Evolutionary conservation across 352 stramenopile species (phyloP), one percentile per base, ranked within the genome.

Genomic region (Pythium inflatum): DNA sequence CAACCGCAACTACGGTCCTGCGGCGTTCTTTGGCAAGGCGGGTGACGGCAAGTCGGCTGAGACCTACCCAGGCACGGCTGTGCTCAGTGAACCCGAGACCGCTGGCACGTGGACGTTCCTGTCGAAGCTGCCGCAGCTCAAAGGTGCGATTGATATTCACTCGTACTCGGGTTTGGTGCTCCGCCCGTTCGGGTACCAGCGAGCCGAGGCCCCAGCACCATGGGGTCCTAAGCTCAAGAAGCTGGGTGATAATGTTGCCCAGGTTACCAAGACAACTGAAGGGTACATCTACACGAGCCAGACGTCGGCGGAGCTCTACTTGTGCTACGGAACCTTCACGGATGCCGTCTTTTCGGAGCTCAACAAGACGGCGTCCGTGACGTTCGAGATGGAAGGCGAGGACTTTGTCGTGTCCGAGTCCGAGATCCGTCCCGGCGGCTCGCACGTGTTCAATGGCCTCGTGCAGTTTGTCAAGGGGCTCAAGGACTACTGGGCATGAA

Each of bases 311-410:
- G 50, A 72, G 55, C 62, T 81, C 11, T 81, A 81, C 64, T 34
- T 76, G 59, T 68, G 58, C 50, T 81, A 81, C 57, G 74, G 74
- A 11, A 74, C 71, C 18, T 81, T 81, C 68, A 70, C 57, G 30
- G 74, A 81, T 38, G 68, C 55, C 27, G 49, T 81, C 41, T 81
- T 61, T 51, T 69, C 60, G 22, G 60, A 70, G 6, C 65, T 79
- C 24, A 73, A 78, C 58, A 79, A 77, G 45, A 72, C 75, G 16
- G 69, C 68, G 36, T 70, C 63, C 5, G 55, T 81, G 13, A 81
- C 71, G 43, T 75, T 81, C 51, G 75, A 81, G 60, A 68, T 81
- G 68, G 66, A 78, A 40, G 75, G 75, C 64, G 61, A 58, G 25
- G 58, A 41, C 63, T 81, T 81, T 22, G 61, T 74, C 3, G 66